A percentile compares a stretch with the other conserved stretches of the same genome.
Conservation (phyloP, 2,329 filamentous ascomycete genomes). For the Aureobasidium namibiae region DNA sequence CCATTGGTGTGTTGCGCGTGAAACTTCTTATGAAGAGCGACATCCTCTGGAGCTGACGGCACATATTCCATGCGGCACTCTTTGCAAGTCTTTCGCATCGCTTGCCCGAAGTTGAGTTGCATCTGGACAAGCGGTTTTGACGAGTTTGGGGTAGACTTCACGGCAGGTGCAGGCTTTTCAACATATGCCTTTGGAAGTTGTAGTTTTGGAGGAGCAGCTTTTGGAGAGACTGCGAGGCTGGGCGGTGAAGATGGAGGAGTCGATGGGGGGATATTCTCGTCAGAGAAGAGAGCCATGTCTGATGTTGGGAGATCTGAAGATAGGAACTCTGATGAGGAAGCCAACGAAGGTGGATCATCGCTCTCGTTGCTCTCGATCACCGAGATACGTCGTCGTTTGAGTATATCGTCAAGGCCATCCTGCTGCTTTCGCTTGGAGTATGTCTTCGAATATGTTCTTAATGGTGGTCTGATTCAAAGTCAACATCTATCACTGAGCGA, state of each 20-base stretch:
- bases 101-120: constrained; percentile 51
- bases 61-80: constrained; percentile 60
- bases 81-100: constrained; percentile 49
- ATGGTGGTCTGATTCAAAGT: background rate
- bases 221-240: constrained; percentile 18
- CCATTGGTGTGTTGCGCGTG: constrained; percentile 55
- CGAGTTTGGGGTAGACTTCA: constrained; percentile 16
- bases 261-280: constrained; percentile 24
- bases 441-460: constrained; percentile 6
- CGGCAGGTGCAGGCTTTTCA: background rate
- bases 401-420: background rate
- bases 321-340: no score
- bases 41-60: constrained; percentile 53
- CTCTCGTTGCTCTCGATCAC: background rate
- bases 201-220: constrained; percentile 21
- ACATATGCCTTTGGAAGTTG: constrained; percentile 13
- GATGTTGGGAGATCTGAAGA: constrained; percentile 15
- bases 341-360: no score
- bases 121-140: constrained; percentile 44
- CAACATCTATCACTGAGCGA: background rate
- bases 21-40: constrained; percentile 55
- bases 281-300: constrained; percentile 20
- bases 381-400: constrained; percentile 14
- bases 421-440: constrained; percentile 8
- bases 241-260: constrained; percentile 48